Evolutionary conservation across 2,329 filamentous ascomycete genomes (phyloP).

Genomic region (Ascochyta lentis): DNA sequence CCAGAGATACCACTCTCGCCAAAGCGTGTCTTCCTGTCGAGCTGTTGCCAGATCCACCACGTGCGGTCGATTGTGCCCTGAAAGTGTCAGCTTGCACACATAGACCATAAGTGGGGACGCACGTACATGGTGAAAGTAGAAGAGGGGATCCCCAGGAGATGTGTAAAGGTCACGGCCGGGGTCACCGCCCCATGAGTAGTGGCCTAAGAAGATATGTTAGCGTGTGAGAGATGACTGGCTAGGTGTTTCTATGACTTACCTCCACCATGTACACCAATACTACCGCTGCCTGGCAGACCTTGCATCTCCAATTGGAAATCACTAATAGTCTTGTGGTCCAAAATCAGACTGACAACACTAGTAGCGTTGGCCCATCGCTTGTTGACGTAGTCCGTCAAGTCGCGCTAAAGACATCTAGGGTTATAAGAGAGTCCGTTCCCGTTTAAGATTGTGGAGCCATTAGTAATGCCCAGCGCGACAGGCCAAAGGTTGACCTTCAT

Average conservation of each 20-base stretch:
- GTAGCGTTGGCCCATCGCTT: conserved; percentile 32
- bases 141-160: conserved; percentile 45
- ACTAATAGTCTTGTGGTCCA: conserved; percentile 31
- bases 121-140: conserved; percentile 57
- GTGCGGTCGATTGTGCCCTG: conserved; percentile 50
- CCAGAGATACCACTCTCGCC: conserved; percentile 48
- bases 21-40: conserved; percentile 47
- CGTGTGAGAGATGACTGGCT: conserved; percentile 36
- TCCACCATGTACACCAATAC: conserved; percentile 41
- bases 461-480: conserved; percentile 17
- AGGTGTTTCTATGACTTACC: conserved; percentile 18
- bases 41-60: conserved; percentile 52
- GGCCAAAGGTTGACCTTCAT: conserved; percentile 30
- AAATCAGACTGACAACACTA: conserved; percentile 30
- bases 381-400: conserved; percentile 34
- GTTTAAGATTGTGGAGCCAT: conserved; percentile 37
- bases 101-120: neutral
- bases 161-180: conserved; percentile 42
- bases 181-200: conserved; percentile 55
- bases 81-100: neutral
- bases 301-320: conserved; percentile 44
- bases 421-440: conserved; percentile 27
- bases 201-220: conserved; percentile 50
- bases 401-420: conserved; percentile 36
- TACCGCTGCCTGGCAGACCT: conserved; percentile 31